Conservation (phyloP, 2,329 filamentous ascomycete genomes). For the Clonostachys sp. region DNA sequence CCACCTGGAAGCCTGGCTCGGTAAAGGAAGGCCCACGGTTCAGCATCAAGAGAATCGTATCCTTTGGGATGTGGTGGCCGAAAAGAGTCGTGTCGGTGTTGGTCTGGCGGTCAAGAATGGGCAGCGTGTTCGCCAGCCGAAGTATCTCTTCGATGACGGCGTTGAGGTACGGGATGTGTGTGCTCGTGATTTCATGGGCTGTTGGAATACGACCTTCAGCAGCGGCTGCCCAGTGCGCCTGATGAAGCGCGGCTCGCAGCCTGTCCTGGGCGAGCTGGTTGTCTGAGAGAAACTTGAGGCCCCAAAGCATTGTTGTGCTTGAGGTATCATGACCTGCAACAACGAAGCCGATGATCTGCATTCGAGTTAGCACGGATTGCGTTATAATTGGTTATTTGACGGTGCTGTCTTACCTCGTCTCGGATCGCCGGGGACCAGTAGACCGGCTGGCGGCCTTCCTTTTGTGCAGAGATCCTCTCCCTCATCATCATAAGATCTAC, state of each 20-base stretch:
- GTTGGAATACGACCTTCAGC: conserved; percentile 12
- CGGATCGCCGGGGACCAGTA: conserved; percentile 16
- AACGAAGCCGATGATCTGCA: conserved; percentile 15
- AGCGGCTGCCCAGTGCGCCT: conserved; percentile 6
- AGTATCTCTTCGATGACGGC: conserved; percentile 22
- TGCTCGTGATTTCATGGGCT: conserved; percentile 11
- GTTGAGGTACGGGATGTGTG: conserved; percentile 19
- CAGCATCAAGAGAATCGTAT: conserved; percentile 9
- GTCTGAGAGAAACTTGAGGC: conserved; percentile 14
- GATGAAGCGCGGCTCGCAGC: conserved; percentile 11
- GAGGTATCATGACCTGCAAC: conserved; percentile 24
- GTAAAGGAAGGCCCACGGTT: conserved; percentile 4
- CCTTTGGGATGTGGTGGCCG: conserved; percentile 18
- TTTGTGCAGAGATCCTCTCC: conserved; percentile 20
- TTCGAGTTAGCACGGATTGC: neutral
- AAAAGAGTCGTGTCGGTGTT: conserved; percentile 15
- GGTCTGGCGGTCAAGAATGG: conserved; percentile 5
- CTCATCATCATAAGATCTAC: conserved; percentile 22
- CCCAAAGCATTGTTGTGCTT: conserved; percentile 16
- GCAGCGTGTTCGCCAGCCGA: conserved; percentile 9
- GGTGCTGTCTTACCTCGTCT: conserved; percentile 14
- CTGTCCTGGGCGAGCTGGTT: conserved; percentile 8
- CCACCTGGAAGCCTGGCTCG: conserved; percentile 1
- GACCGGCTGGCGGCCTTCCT: conserved; percentile 14
- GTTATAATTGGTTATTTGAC: neutral